Base-by-base conservation (phyloP, 108 stramenopile genomes). In the Thalassiosira profunda region DNA sequence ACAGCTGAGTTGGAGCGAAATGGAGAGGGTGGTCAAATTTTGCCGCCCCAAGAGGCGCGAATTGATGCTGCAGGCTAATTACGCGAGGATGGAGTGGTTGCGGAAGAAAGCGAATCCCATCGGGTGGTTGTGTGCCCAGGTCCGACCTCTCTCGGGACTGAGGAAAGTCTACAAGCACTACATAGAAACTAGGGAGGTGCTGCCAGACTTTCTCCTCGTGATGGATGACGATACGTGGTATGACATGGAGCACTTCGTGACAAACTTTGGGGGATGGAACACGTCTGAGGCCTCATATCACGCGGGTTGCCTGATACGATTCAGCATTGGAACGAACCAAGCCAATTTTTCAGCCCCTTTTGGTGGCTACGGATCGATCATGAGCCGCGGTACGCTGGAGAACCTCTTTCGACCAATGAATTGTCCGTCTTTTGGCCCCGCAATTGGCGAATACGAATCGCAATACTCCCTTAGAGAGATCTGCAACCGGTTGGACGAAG, bases 71-170 rank as follows among this genome's bases (percentile, higher is more conserved):
- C 18, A 30, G 20, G 30, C 66, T n/a, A 14, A 42, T 9, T 84
- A 76, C 60, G 79, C 74, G 4, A 20, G 48, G 1, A 24, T n/a
- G 5, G 20, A 33, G 25, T 72, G 79, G 79, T 45, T 84, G 11
- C 3, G 62, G 17, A 55, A 68, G 18, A 70, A 65, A 24, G 18
- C 18, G 8, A 83, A 80, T 60, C 70, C 79, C 9, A 35, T 40
- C 1, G 85, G 85, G 5, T 86, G 85, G 85, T 37, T 86, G 64
- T 86, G 85, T 66, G 85, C 85, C 4, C 82, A 81, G 42, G 18
- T 15, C 5, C 51, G 85, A 20, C 70, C 70, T 5, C 12, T 26
- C 34, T 41, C 48, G 9, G 79, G 62, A 3, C 25, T 83, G 5
- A 21, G 9, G 26, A 62, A 76, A 36, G 49, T 61, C 2, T 31